Evolutionary conservation across 2,329 filamentous ascomycete genomes (phyloP), one percentile per base, ranked within the genome.

Genomic region (Ilyonectria robusta): DNA sequence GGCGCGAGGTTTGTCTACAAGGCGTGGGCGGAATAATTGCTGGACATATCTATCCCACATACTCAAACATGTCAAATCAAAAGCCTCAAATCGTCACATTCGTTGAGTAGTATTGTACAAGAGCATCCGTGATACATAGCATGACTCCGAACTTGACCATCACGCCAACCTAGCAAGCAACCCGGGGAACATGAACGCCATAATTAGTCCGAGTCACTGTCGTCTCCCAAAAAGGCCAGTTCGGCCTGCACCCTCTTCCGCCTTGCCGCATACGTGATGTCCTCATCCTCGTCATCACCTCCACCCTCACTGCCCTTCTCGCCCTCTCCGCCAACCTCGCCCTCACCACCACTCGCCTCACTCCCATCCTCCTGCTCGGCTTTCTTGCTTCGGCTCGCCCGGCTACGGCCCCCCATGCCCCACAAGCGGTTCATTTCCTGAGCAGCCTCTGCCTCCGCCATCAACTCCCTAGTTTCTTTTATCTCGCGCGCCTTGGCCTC

Each of bases 401-500:
- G 81, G 2, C 80, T 77, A n/a, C 77, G 78, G 1, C 80, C 65
- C 17, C 69, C 80, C 44, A 82, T 80, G 1, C 95, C 95, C 94
- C 95, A 98, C 57, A 88, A 85, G 72, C 89, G 88, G 66, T 94
- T 91, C 75, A 94, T 95, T 78, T 96, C 91, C 78, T 94, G 90
- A 17, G 97, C 94, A 13, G 91, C 92, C 76, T 96, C 93, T 7
- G 97, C 84, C 76, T 99, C 95, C 1, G 91, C 93, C 75, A 89
- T 87, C 40, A 99, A 85, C 81, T 99, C 95, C 59, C 95, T 87
- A 76, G 88, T 86, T 81, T 97, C 95, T 78, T 94, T 96, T 78
- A 98, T 98, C 80, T 94, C 91, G 26, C 87, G 89, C 1, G 95
- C 95, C 76, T 93, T 95, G 47, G 94, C 91, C 74, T 93, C 88